Base-by-base conservation (phyloP, 352 stramenopile genomes). In the Globisporangium alternatum region DNA sequence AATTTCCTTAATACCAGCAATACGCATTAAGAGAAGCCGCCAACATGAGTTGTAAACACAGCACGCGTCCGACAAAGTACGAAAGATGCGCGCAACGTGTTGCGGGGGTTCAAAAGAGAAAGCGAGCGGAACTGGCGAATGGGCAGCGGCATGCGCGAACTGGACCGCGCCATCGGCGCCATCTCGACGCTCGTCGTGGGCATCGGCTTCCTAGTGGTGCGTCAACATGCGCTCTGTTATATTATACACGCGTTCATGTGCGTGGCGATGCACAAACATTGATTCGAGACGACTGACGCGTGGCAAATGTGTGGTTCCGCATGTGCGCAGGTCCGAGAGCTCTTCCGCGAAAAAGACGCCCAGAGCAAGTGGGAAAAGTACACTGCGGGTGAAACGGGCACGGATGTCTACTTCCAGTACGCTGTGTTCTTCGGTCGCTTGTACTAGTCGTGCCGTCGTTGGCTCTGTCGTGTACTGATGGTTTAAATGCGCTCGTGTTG, bases 341-440 rank as follows among this genome's bases (percentile, higher is more conserved):
- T 90, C 39, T 74, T 90, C 22, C 76, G 77, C 12, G 68, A 88
- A 21, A 84, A 81, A 19, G 72, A 86, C 59, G 69, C 66, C 28
- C 60, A 77, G 37, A 71, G 54, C 57, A 86, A 87, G 60, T 89
- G 79, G 81, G 78, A 88, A 64, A 75, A 78, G 31, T 87, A 81
- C 60, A 56, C 66, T 25, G 49, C 80, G 13, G 66, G 74, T 49
- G 72, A 80, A 21, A 75, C 74, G 37, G 72, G 68, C 68, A 89
- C 81, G 25, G 83, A 93, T 62, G 74, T 89, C 5, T 93, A 90
- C 65, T 90, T 88, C 66, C 80, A 89, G 83, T 93, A 62, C 58
- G 80, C 71, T 2, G 17, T 21, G 43, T 9, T 22, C 28, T 19
- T 8, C 15, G 6, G 12, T 12, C 22, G 13, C 47, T 39, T n/a